A percentile compares a stretch with the other conserved stretches of the same genome.
Evolutionary conservation across 176 grass and related monocot species (phyloP).

Genomic region (Triticum monococcum): DNA sequence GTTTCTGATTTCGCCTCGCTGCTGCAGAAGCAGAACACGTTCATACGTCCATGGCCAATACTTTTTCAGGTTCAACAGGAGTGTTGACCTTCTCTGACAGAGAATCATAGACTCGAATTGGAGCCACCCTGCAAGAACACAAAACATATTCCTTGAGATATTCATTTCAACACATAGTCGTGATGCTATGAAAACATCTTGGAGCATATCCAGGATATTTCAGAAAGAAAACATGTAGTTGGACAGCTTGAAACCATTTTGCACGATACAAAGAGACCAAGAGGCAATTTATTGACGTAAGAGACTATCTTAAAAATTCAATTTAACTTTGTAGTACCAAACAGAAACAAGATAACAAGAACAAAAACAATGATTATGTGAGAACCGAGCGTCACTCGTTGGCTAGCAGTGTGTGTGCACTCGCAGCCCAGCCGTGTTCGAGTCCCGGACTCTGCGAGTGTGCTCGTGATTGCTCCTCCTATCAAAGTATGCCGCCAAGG

Average conservation of each 20-base stretch:
- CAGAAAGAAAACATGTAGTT: background rate
- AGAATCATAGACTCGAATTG: slow-evolving; percentile 44
- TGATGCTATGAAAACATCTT: background rate
- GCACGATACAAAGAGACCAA: background rate
- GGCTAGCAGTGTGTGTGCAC: too few species aligned
- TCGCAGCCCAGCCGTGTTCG: too few species aligned
- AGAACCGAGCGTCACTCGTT: too few species aligned
- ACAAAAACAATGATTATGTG: background rate
- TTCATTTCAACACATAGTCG: background rate
- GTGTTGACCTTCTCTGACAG: slow-evolving; percentile 29
- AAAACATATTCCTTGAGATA: slow-evolving; percentile 29
- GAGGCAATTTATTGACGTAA: background rate
- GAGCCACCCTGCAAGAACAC: slow-evolving; percentile 48
- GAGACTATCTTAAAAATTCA: background rate
- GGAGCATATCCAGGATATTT: slow-evolving; percentile 17
- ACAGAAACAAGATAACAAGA: background rate
- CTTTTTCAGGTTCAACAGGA: slow-evolving; percentile 18
- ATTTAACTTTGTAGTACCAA: slow-evolving; percentile 4
- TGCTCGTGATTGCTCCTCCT: too few species aligned
- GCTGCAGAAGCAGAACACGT: background rate
- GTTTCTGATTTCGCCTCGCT: background rate
- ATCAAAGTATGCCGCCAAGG: too few species aligned
- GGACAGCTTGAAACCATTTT: background rate
- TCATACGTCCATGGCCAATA: slow-evolving; percentile 30
- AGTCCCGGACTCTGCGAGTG: too few species aligned